These are phyloP conservation scores for Tricholoma sp. DNA, from an alignment of 768 basidiomycete genomes.

Conservation along the genomic window DNA sequence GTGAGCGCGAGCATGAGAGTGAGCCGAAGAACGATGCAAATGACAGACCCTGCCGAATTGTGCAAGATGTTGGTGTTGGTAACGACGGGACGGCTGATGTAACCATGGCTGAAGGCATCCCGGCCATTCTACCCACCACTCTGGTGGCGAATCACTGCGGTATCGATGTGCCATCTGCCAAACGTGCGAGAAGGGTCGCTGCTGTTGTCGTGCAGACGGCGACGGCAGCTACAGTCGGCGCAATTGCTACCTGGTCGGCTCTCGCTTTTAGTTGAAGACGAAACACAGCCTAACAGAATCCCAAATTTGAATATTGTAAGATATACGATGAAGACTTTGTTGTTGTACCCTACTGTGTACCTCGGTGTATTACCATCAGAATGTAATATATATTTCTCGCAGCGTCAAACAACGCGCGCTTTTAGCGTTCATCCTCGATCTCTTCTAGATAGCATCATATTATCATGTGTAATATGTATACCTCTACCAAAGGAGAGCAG, in stretches of 20 bases:
- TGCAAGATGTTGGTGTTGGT: slow-evolving; percentile 10
- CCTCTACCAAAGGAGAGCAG: too few species aligned
- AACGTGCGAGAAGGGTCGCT: slow-evolving; percentile 43
- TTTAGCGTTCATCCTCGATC: too few species aligned
- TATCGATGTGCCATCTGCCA: slow-evolving; percentile 30
- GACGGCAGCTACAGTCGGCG: slow-evolving; percentile 60
- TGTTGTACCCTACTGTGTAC: not conserved
- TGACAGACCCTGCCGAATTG: not conserved
- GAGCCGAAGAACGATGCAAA: slow-evolving; percentile 18
- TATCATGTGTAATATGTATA: too few species aligned
- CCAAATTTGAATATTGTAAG: not conserved
- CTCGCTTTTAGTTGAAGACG: slow-evolving; percentile 53
- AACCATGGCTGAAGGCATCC: slow-evolving; percentile 6
- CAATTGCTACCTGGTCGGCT: slow-evolving; percentile 69
- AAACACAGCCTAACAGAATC: not conserved
- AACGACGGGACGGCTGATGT: slow-evolving; percentile 13
- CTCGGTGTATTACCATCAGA: not conserved
- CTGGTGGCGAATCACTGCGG: slow-evolving; percentile 5
- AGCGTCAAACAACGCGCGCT: too few species aligned
- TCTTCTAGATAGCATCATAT: too few species aligned
- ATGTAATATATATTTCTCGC: not conserved
- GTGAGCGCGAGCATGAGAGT: not conserved
- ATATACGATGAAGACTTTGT: not conserved
- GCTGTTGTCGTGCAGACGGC: slow-evolving; percentile 50
- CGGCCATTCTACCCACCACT: slow-evolving; percentile 1